A percentile compares a stretch with the other conserved stretches of the same genome.
phyloP scores from a whole-genome alignment of 108 stramenopile species.

The Phaeodactylum tricornutum region DNA sequence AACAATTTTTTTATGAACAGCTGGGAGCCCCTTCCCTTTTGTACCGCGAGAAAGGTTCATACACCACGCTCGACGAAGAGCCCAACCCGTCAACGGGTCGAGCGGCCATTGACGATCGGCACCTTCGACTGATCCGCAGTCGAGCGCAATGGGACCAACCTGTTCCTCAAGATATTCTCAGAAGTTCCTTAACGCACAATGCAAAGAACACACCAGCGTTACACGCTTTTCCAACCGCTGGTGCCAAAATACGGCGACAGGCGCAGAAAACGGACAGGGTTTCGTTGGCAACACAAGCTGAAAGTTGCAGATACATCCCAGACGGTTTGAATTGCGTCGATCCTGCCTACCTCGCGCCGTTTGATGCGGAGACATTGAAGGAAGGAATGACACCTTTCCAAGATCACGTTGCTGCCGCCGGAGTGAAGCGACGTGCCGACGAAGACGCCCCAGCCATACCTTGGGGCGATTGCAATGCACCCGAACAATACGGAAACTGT shows the following conservation, averaged over 20 bases:
- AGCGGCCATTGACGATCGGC: background rate
- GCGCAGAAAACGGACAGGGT: too few relatives aligned
- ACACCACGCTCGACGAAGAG: conserved; percentile 6
- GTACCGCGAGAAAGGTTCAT: conserved; percentile 28
- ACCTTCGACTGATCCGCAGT: too few relatives aligned
- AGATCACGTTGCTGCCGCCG: background rate
- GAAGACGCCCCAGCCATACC: background rate
- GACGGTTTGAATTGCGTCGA: too few relatives aligned
- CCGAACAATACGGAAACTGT: conserved; percentile 47
- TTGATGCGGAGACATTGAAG: conserved; percentile 12
- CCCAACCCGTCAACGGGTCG: background rate
- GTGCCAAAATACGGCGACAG: too few relatives aligned
- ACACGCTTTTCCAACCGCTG: too few relatives aligned
- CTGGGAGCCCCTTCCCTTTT: conserved; percentile 36
- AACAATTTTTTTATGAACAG: conserved; percentile 17
- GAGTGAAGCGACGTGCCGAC: background rate
- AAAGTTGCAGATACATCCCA: too few relatives aligned
- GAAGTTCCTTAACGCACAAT: too few relatives aligned
- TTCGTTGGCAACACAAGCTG: too few relatives aligned
- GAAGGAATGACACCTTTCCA: background rate
- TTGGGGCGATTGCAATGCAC: conserved; percentile 7
- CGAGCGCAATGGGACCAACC: conserved; percentile 10
- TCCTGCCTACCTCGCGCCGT: conserved; percentile 45
- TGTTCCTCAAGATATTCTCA: background rate
- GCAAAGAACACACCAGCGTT: too few relatives aligned